Conservation (phyloP, 495 filamentous ascomycete species). For the Evernia prunastri region DNA sequence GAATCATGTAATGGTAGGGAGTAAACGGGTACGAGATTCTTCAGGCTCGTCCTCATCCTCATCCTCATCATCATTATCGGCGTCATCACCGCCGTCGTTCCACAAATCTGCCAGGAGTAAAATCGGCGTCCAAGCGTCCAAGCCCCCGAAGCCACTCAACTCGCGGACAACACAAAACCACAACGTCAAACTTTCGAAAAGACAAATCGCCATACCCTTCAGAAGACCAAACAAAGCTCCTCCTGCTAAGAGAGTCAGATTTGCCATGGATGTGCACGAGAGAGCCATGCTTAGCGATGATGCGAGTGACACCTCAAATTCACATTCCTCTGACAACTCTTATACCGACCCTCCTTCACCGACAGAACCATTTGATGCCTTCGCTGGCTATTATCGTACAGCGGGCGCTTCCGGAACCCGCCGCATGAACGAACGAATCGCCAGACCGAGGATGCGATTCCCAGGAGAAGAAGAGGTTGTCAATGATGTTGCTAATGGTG, state of each 20-base stretch:
- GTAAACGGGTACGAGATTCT: not conserved
- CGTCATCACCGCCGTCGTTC: not conserved
- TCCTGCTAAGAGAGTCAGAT: slow-evolving; percentile 19
- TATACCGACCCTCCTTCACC: slow-evolving; percentile 15
- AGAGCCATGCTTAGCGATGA: not conserved
- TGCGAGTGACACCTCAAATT: not conserved
- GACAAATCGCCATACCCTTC: not conserved
- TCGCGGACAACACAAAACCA: not conserved
- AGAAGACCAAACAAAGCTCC: not conserved
- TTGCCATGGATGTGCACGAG: slow-evolving; percentile 10
- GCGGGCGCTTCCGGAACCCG: slow-evolving; percentile 4
- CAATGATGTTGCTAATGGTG: not conserved
- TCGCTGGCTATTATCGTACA: slow-evolving; percentile 13
- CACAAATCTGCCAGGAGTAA: not conserved
- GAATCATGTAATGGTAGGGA: not conserved
- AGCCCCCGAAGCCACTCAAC: not conserved
- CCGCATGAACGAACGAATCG: not conserved
- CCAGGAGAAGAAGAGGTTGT: not conserved
- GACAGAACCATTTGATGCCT: slow-evolving; percentile 9
- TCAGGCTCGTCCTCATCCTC: not conserved
- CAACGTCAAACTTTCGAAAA: not conserved
- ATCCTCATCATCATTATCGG: not conserved
- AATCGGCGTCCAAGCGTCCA: not conserved
- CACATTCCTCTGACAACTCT: slow-evolving; percentile 19
- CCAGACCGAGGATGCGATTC: not conserved